Conservation (phyloP, 2,329 filamentous ascomycete species). For the Chaetomiaceae sp. region DNA sequence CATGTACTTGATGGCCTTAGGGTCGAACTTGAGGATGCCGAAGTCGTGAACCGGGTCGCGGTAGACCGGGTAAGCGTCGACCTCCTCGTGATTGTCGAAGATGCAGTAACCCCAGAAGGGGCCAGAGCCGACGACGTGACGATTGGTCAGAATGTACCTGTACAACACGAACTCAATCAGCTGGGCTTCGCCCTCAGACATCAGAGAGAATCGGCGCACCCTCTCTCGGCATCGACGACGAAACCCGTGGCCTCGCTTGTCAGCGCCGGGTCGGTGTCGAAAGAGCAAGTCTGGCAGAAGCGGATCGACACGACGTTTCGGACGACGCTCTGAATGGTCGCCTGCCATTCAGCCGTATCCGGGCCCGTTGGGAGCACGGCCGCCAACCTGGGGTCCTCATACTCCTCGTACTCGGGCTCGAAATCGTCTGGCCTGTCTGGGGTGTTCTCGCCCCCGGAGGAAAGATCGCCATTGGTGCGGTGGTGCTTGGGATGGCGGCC, state of each 20-base stretch:
- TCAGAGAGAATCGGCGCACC: too few species aligned
- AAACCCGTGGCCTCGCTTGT: constrained; percentile 96
- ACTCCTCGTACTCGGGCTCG: constrained; percentile 36
- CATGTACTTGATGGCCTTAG: constrained; percentile 96
- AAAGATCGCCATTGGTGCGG: constrained; percentile 41
- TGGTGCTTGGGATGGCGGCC: constrained; percentile 38
- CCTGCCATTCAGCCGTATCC: constrained; percentile 63
- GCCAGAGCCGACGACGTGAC: constrained; percentile 89
- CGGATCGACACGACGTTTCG: constrained; percentile 97
- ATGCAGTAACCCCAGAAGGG: constrained; percentile 98
- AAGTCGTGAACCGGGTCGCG: constrained; percentile 98
- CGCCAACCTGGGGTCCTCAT: constrained; percentile 31
- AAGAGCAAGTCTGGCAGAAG: constrained; percentile 96
- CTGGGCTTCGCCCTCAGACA: too few species aligned
- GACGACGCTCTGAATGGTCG: constrained; percentile 88
- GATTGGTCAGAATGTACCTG: constrained; percentile 76
- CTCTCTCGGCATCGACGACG: constrained; percentile 88
- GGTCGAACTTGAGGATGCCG: constrained; percentile 92
- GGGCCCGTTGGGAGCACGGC: constrained; percentile 24
- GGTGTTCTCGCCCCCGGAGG: constrained; percentile 44
- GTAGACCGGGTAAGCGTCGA: constrained; percentile 93
- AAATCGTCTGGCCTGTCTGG: constrained; percentile 40
- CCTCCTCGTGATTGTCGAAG: constrained; percentile 97
- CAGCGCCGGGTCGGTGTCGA: constrained; percentile 92
- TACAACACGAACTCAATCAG: background rate